Base-by-base conservation (phyloP, 2,329 filamentous ascomycete genomes). In the Penicillium sp. region DNA sequence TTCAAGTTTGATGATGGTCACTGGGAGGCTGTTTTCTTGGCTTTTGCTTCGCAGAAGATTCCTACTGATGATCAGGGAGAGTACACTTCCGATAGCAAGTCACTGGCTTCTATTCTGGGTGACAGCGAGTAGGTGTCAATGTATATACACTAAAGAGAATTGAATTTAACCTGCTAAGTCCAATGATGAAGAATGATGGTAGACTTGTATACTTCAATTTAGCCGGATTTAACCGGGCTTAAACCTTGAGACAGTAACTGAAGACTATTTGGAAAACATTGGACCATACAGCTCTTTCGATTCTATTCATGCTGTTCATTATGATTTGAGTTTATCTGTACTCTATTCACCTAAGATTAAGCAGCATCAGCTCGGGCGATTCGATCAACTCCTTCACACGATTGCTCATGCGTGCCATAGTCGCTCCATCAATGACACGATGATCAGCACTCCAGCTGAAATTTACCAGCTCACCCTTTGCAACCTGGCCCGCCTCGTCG, bases 381-480 rank as follows among this genome's bases (percentile, higher is more conserved):
- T 98, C 93, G 39, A 98, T 84, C 65, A 90, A 86, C 51, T 81
- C 81, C 66, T 87, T 86, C 23, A 98, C 90, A 61, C 89, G 83
- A 68, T 93, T 92, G 13, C 92, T 92, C 73, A 93, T 93, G 64
- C 93, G 84, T 21, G 95, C 95, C 85, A 96, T 92, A 59, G 93
- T 96, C 47, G 93, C 93, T 2, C 95, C 95, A 76, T 99, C 95
- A 47, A 98, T 87, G 53, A 98, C 90, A 21, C 95, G 83, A 76
- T 99, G 95, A 75, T 98, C 93, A 6, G 93, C 93, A 73, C 91
- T 93, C 93, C 93, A 98, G 77, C 93, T 98, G 67, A 98, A 92
- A 71, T 96, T 92, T 72, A 89, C 88, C 60, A 96, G 84, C 69
- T 96, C 88, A 73, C 87, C 90, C 76, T 85, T 87, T 13, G 93